Base-by-base conservation (phyloP, 2,329 filamentous ascomycete species). In the Talaromyces marneffei region DNA sequence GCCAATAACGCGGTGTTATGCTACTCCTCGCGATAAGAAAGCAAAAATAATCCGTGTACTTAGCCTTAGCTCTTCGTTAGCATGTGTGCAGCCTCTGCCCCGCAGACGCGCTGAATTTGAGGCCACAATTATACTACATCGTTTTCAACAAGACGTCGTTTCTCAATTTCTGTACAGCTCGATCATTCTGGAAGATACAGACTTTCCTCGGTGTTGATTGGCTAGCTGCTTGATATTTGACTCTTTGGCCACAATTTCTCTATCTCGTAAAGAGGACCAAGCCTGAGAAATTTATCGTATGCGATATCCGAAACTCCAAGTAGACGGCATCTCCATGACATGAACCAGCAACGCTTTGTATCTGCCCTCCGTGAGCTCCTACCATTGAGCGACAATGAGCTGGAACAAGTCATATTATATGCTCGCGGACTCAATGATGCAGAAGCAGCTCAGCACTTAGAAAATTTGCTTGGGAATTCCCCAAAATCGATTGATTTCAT, bases 391-490 rank as follows among this genome's bases (percentile, higher is more conserved):
- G 54, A 62, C 20, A 12, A 12, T 29, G 60, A 58, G 27, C 46
- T 58, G n/a, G n/a, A 37, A 12, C 60, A 62, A 25, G 29, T 62
- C 23, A 23, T 58, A 20, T 27, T 35, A 12, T 37, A 54, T 62
- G 23, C 60, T 8, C 42, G 27, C 29, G 12, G 25, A 4, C 44
- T 62, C 4, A 44, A 57, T 27, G 52, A 58, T 27, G 37, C 54
- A n/a, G 44, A 54, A 35, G 54, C 60, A 29, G 37, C 44, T 12
- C 27, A 25, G 16, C 46, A 62, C n/a, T 35, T 62, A 8, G 33
- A 23, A 33, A 54, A 37, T 14, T 18, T 62, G 37, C 37, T 62
- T 14, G 60, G 60, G 16, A n/a, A 54, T 27, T 58, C 60, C n/a
- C 35, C 46, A 10, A 35, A 44, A 23, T 53, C 60, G 16, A 27